phyloP scores from a whole-genome alignment of 768 basidiomycete species.

The Postia placenta region DNA sequence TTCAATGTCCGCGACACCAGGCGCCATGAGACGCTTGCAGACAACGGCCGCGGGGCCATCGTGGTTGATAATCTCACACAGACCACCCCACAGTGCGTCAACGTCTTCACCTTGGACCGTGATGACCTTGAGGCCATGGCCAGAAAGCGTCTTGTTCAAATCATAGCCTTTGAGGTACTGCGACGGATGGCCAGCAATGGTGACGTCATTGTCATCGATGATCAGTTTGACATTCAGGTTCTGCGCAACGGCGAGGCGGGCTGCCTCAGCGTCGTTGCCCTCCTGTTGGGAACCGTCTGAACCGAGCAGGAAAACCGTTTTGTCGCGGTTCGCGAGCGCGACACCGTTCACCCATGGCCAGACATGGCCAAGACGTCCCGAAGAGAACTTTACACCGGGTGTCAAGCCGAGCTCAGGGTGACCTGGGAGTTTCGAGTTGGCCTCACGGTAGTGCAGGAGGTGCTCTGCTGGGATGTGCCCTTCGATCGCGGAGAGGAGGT shows the following conservation, averaged over 20 bases:
- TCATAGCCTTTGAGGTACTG: conserved; percentile 79
- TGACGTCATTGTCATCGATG: conserved; percentile 89
- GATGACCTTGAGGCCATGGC: conserved; percentile 77
- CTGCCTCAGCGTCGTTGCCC: conserved; percentile 88
- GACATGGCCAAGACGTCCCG: conserved; percentile 88
- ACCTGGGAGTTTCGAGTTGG: conserved; percentile 81
- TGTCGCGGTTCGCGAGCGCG: conserved; percentile 70
- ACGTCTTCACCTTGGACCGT: conserved; percentile 74
- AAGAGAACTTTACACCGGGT: conserved; percentile 91
- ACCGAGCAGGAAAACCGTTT: conserved; percentile 76
- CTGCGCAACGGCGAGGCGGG: conserved; percentile 81
- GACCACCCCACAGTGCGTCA: conserved; percentile 67
- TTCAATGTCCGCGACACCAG: conserved; percentile 61
- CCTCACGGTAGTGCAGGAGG: conserved; percentile 79
- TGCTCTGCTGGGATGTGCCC: conserved; percentile 69
- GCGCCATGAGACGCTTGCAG: conserved; percentile 48
- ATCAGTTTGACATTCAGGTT: conserved; percentile 78
- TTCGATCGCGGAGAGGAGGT: conserved; percentile 74
- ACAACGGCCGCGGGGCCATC: conserved; percentile 82
- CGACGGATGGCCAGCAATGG: conserved; percentile 88
- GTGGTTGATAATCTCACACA: conserved; percentile 48
- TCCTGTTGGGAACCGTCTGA: conserved; percentile 92
- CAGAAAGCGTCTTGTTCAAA: conserved; percentile 63
- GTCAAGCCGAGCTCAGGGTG: conserved; percentile 88
- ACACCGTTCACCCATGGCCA: conserved; percentile 88